Base-by-base conservation (phyloP, 257 asterid species). In the Solanum gandarillasii region DNA sequence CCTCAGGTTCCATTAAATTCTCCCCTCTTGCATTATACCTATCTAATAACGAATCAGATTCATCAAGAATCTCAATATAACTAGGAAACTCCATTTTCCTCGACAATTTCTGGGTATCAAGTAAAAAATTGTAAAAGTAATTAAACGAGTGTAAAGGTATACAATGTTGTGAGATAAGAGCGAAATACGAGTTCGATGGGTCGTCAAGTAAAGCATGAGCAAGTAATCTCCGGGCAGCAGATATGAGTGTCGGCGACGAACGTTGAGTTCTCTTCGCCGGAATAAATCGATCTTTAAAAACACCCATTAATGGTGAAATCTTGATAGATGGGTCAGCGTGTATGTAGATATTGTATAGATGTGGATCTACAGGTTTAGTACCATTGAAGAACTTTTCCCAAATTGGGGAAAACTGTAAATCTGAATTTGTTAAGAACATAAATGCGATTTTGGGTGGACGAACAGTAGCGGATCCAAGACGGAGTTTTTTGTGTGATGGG, bases 361-460 rank as follows among this genome's bases (percentile, higher is more conserved):
- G 90, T 7, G 91, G 90, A 29, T 87, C 91, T 71, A 90, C 85
- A 39, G 83, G 58, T 13, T 38, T 38, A 38, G 12, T 41, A 16
- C 84, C 82, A 88, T 91, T 90, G 92, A 96, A 96, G 92, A 92
- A 96, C 2, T 89, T 92, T 5, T 94, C 90, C 99, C 98, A 96
- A 1, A 96, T 81, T 16, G 97, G 95, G 71, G 93, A 91, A 90
- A 96, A 95, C 83, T 92, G 87, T 83, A 96, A 93, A 72, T 90
- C 92, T 60, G 99, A 92, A 88, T 96, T 95, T 21, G 97, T 96
- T 67, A 96, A 92, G 88, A 96, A 96, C 16, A 96, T 90, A 91
- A 96, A 96, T 8, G 98, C 98, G 89, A 96, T 94, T 68, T 96
- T 96, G 78, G 98, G 98, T 23, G 94, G 95, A 87, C 93, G 93